Evolutionary conservation across 176 grass and related monocot species (phyloP).

Genomic region (Cenchrus purpureus): DNA sequence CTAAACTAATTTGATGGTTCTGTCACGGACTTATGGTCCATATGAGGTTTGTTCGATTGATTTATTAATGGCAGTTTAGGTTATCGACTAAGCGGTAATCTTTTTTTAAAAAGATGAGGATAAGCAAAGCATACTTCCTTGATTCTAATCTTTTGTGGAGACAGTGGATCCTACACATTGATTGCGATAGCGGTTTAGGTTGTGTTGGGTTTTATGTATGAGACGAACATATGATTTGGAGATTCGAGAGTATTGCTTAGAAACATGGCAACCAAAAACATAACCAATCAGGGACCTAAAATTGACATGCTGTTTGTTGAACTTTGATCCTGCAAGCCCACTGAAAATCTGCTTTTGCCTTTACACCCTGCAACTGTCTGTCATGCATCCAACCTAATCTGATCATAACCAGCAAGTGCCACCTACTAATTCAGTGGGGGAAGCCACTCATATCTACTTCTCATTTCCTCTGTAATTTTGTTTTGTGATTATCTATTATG

Average conservation of each 20-base stretch:
- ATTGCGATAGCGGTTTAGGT: background rate
- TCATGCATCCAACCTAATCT: background rate
- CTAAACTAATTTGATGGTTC: background rate
- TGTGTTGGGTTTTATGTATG: background rate
- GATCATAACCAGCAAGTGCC: background rate
- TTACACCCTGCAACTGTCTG: slow-evolving; percentile 14
- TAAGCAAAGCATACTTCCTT: no score
- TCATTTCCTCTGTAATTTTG: background rate
- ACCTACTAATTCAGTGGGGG: background rate
- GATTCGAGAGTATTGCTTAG: background rate
- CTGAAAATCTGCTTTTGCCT: background rate
- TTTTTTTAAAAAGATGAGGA: no score
- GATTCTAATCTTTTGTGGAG: background rate
- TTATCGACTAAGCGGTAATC: no score
- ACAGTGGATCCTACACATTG: no score
- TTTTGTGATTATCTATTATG: background rate
- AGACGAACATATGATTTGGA: background rate
- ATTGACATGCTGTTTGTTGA: background rate
- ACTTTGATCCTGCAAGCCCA: background rate
- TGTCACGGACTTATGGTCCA: no score
- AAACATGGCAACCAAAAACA: background rate
- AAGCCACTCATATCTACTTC: background rate
- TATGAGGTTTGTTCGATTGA: background rate
- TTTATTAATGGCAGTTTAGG: no score
- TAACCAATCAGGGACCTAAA: background rate